These are phyloP conservation scores for Quercus phellos DNA, from an alignment of 331 rosid species.

Conservation along the genomic window DNA sequence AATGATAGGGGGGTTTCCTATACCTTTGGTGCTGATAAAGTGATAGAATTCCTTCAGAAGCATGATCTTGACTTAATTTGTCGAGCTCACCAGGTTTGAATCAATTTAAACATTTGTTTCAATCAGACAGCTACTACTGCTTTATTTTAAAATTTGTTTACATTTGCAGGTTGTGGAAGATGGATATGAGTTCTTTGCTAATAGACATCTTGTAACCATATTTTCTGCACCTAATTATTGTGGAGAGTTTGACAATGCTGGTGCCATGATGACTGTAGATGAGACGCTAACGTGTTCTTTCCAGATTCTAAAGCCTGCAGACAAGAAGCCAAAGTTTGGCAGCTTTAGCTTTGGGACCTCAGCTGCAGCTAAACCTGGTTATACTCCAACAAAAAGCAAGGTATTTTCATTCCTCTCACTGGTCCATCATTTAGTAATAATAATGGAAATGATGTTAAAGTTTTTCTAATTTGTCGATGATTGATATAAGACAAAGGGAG, in stretches of 20 bases:
- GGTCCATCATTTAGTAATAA: not conserved
- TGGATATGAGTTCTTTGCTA: slow-evolving; percentile 88
- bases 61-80: slow-evolving; percentile 73
- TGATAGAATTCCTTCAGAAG: slow-evolving; percentile 53
- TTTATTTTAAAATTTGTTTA: slow-evolving; percentile 11
- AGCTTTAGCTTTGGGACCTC: slow-evolving; percentile 49
- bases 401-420: slow-evolving; percentile 32
- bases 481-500: not conserved
- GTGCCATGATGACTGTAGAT: slow-evolving; percentile 81
- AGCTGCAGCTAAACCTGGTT: slow-evolving; percentile 24
- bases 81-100: slow-evolving; percentile 82
- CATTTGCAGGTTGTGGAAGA: slow-evolving; percentile 77
- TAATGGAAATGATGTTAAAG: not conserved
- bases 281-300: slow-evolving; percentile 71
- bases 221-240: slow-evolving; percentile 95
- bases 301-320: slow-evolving; percentile 61
- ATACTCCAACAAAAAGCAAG: slow-evolving; percentile 39
- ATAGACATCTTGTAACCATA: slow-evolving; percentile 67
- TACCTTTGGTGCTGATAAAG: slow-evolving; percentile 69
- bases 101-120: not conserved
- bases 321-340: slow-evolving; percentile 51
- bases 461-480: not conserved
- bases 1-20: slow-evolving; percentile 83
- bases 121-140: not conserved
- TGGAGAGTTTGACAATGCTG: slow-evolving; percentile 90